Evolutionary conservation across 2,329 filamentous ascomycete species (phyloP).

Genomic region (Aspergillus nomiae): DNA sequence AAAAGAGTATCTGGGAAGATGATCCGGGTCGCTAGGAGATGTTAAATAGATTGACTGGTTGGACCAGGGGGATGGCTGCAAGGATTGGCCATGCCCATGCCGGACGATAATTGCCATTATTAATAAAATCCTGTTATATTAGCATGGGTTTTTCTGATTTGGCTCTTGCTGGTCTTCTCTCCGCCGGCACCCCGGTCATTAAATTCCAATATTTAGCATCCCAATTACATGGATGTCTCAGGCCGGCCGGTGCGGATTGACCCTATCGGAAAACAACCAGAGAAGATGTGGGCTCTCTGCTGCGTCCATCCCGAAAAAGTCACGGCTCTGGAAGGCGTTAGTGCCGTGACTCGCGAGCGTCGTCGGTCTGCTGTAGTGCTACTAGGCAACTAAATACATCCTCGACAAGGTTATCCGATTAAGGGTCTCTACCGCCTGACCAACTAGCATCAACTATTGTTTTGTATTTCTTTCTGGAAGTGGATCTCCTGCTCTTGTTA

Average conservation of each 20-base stretch:
- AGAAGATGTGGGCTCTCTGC: constrained; percentile 4
- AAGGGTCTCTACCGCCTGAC: neutral
- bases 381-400: neutral
- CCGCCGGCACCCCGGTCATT: neutral
- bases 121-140: neutral
- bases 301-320: constrained; percentile 5
- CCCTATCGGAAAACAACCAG: constrained; percentile 14
- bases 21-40: neutral
- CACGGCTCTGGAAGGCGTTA: neutral
- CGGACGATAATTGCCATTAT: neutral
- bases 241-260: constrained; percentile 10
- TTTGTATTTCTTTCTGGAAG: neutral
- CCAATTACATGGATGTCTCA: constrained; percentile 7
- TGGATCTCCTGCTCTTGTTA: neutral
- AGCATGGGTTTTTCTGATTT: neutral
- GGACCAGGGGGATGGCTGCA: neutral
- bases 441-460: constrained; percentile 1
- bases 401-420: neutral
- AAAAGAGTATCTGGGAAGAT: neutral
- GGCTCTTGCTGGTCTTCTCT: neutral
- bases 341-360: neutral
- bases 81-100: neutral
- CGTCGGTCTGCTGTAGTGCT: neutral
- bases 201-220: neutral
- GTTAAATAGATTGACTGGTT: neutral